Conservation (phyloP, 805 yeast species). For the Kluyveromyces nonfermentans region DNA sequence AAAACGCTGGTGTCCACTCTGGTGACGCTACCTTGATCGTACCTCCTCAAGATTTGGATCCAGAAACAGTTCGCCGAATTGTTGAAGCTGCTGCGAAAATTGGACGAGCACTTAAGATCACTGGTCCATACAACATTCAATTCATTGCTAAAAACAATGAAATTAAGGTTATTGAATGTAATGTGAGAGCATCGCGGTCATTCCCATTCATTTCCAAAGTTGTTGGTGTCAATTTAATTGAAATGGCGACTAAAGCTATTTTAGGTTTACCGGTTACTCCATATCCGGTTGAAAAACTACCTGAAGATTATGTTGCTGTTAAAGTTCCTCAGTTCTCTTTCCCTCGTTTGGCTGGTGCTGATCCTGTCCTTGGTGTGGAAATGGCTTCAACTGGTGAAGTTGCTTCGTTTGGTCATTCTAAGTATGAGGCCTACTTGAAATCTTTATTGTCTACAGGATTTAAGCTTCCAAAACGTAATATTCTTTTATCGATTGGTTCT, state of each 20-base stretch:
- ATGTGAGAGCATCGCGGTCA: slow-evolving; percentile 98
- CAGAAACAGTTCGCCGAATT: slow-evolving; percentile 83
- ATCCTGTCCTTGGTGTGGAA: slow-evolving; percentile 95
- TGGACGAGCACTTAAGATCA: slow-evolving; percentile 87
- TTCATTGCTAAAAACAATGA: slow-evolving; percentile 92
- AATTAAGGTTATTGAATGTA: slow-evolving; percentile 96
- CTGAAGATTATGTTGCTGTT: slow-evolving; percentile 89
- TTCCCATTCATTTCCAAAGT: slow-evolving; percentile 98
- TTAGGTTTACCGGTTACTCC: slow-evolving; percentile 82
- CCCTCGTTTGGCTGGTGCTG: slow-evolving; percentile 95
- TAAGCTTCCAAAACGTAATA: slow-evolving; percentile 89
- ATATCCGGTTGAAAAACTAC: slow-evolving; percentile 81
- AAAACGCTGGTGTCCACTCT: slow-evolving; percentile 98
- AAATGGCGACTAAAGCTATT: slow-evolving; percentile 93
- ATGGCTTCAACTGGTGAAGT: slow-evolving; percentile 99
- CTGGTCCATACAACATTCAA: slow-evolving; percentile 97
- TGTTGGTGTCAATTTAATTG: slow-evolving; percentile 91
- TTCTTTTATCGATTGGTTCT: slow-evolving; percentile 89
- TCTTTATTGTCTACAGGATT: slow-evolving; percentile 92
- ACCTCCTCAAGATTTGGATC: slow-evolving; percentile 92
- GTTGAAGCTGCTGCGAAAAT: slow-evolving; percentile 94
- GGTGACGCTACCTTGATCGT: slow-evolving; percentile 98
- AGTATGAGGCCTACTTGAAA: slow-evolving; percentile 95
- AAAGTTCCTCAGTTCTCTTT: slow-evolving; percentile 97
- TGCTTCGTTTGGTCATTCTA: slow-evolving; percentile 92